These are phyloP conservation scores for Kalanchoe fedtschenkoi DNA, from an alignment of 164 flowering plant species.

Conservation along the genomic window DNA sequence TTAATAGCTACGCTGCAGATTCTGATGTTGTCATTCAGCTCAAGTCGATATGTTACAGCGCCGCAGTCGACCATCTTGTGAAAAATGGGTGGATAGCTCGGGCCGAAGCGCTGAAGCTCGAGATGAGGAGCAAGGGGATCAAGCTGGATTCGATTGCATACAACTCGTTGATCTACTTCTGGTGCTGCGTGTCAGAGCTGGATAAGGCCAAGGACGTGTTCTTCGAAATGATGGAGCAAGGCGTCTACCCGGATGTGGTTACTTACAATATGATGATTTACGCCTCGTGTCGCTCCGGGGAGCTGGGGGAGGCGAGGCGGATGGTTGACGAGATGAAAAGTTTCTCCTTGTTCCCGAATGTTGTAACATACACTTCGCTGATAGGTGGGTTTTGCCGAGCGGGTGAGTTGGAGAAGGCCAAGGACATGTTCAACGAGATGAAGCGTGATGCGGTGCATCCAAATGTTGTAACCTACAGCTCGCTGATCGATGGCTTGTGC, in stretches of 20 bases:
- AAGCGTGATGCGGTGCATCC: not conserved
- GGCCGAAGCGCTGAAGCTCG: not conserved
- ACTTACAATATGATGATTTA: slow-evolving; percentile 6
- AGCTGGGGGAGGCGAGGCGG: slow-evolving; percentile 4
- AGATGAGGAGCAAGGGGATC: not conserved
- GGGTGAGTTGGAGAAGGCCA: not conserved
- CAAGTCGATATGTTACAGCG: not conserved
- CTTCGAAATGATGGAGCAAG: not conserved
- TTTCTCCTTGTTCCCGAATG: not conserved
- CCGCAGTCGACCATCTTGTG: not conserved
- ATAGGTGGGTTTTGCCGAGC: not conserved
- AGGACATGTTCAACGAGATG: not conserved
- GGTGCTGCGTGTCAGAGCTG: not conserved
- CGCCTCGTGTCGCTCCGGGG: slow-evolving; percentile 4
- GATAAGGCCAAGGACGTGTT: not conserved
- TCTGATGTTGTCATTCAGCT: not conserved
- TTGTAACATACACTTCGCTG: not conserved
- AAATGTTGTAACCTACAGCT: not conserved
- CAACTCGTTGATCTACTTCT: not conserved
- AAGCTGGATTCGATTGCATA: not conserved
- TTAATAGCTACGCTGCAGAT: not conserved
- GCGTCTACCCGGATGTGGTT: slow-evolving; percentile 6
- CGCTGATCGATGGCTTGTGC: not conserved
- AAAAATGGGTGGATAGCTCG: not conserved
- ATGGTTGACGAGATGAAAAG: slow-evolving; percentile 5